Evolutionary conservation across 805 yeast genomes (phyloP).

Genomic region (Debaryomyces castellii): DNA sequence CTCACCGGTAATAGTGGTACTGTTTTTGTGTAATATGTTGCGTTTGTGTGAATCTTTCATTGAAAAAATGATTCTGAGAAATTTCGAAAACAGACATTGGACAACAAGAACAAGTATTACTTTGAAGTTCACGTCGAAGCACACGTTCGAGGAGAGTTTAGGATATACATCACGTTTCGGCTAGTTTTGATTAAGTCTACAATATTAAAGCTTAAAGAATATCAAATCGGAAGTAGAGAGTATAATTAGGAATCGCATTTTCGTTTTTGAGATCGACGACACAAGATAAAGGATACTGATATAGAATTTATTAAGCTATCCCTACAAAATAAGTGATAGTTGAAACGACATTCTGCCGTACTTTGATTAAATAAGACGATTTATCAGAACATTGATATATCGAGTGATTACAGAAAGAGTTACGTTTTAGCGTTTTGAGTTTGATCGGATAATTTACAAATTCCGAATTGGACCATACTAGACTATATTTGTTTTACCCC

Average conservation of each 20-base stretch:
- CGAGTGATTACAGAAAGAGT: not conserved
- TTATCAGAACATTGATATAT: not conserved
- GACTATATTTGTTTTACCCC: not conserved
- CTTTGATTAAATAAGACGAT: not conserved
- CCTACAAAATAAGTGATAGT: not conserved
- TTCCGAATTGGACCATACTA: not conserved
- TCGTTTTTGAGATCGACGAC: not conserved
- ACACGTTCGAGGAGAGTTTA: not conserved
- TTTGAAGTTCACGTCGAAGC: not conserved
- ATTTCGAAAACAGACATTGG: not conserved
- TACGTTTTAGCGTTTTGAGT: not conserved
- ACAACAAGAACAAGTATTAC: not conserved
- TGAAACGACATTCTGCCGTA: not conserved
- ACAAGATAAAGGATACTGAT: not conserved
- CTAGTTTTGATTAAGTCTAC: not conserved
- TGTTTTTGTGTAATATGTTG: constrained; percentile 5
- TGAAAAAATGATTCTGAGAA: constrained; percentile 1
- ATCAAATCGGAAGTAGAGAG: not conserved
- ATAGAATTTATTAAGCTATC: not conserved
- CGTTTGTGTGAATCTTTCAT: constrained; percentile 5
- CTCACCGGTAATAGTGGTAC: not conserved
- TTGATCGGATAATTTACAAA: no score
- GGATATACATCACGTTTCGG: not conserved
- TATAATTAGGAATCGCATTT: not conserved
- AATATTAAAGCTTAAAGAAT: not conserved